Evolutionary conservation across 805 yeast species (phyloP), one percentile per base, ranked within the genome.

Genomic region (Candida koratica): DNA sequence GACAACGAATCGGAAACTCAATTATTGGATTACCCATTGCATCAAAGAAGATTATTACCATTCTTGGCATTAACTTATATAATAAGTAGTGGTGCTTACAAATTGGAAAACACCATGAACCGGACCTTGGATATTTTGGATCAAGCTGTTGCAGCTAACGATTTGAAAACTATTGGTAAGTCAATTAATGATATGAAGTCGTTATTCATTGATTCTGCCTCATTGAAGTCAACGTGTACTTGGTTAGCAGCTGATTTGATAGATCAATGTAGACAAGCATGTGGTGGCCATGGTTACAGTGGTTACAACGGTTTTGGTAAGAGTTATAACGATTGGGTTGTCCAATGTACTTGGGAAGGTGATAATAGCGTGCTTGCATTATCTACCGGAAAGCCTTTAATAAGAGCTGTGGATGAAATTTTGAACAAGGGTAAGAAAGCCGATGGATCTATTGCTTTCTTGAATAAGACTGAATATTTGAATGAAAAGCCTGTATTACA

Each of bases 341-440:
- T 67, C 27, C 71, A 65, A 53, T 64, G 71, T 53, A 67, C 73
- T 19, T 67, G 73, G 73, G 73, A 67, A 52, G 73, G 73, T 52
- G 73, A 67, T 48, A 67, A 67, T 56, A 67, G 59, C 45, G 71
- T 67, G 28, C 58, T 67, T 48, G 67, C 62, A 28, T 51, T 64
- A 52, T 54, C 61, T 35, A 64, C 60, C 36, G 71, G 73, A 50
- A 57, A 64, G 42, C 59, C 69, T 29, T 50, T 67, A 25, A 50
- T 63, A 37, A 61, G 58, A 49, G 46, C 52, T 36, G 53, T 61
- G 19, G 49, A 45, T 29, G 56, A 49, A 18, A 56, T 61, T 20
- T 34, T 61, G 20, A 43, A 51, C 20, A 47, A 53, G 32, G 62
- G 57, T 43, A 55, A 57, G 45, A 51, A 51, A 32, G 61, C 61